Conservation (phyloP, 1,284 basidiomycete genomes). For the Exsudoporus floridanus region DNA sequence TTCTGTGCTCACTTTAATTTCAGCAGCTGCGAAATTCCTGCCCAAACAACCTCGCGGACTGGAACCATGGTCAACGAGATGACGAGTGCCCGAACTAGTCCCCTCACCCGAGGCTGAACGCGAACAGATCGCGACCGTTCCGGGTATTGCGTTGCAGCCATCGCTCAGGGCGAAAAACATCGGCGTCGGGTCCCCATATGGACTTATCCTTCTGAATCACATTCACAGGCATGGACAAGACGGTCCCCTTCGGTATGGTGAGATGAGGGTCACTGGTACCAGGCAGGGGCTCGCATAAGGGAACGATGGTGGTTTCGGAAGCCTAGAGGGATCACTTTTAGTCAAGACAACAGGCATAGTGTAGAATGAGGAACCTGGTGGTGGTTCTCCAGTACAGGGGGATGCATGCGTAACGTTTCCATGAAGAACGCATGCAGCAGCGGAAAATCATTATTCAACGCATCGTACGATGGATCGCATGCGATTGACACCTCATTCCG, state of each 20-base stretch:
- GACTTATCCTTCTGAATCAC: slow-evolving; percentile 53
- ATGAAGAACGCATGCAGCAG: slow-evolving; percentile 55
- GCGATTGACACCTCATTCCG: slow-evolving; percentile 47
- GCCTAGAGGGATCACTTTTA: slow-evolving; percentile 37
- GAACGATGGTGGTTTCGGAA: slow-evolving; percentile 46
- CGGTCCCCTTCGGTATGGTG: slow-evolving; percentile 54
- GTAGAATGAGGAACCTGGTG: slow-evolving; percentile 44
- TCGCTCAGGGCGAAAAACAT: slow-evolving; percentile 54
- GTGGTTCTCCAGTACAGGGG: slow-evolving; percentile 59
- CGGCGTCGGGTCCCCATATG: slow-evolving; percentile 58
- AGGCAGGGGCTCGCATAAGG: slow-evolving; percentile 49
- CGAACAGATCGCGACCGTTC: slow-evolving; percentile 47
- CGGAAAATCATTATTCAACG: slow-evolving; percentile 47
- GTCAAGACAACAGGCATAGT: not conserved
- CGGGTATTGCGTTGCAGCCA: slow-evolving; percentile 47
- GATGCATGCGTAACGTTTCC: slow-evolving; percentile 58
- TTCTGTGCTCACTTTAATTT: slow-evolving; percentile 48
- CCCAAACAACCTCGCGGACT: slow-evolving; percentile 60
- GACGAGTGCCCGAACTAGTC: not conserved
- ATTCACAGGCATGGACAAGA: slow-evolving; percentile 54
- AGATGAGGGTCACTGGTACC: slow-evolving; percentile 42
- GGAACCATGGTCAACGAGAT: slow-evolving; percentile 9
- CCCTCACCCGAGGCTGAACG: slow-evolving; percentile 55
- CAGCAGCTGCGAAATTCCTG: slow-evolving; percentile 51
- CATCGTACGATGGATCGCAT: slow-evolving; percentile 49